Percentiles rank a stretch among this genome's conserved stretches.
These are phyloP conservation scores for Moesziomyces parantarcticus DNA, from an alignment of 1,284 basidiomycete genomes.

Conservation along the genomic window DNA sequence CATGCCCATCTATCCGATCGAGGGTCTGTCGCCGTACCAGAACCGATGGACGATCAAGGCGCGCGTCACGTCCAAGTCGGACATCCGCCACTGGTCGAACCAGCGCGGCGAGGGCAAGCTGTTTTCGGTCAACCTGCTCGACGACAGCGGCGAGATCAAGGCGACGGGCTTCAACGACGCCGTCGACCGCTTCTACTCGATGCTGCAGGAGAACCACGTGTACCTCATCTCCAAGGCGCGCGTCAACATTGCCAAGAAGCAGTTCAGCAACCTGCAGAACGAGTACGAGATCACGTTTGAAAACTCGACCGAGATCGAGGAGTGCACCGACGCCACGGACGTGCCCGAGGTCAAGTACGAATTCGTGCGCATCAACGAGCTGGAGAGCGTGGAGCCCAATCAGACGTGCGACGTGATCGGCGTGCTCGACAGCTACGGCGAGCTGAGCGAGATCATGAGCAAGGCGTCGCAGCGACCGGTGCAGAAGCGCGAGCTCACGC, in stretches of 20 bases:
- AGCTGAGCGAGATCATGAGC: conserved; percentile 62
- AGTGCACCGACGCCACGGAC: conserved; percentile 62
- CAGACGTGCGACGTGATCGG: conserved; percentile 68
- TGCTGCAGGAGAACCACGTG: conserved; percentile 89
- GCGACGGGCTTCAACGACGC: conserved; percentile 87
- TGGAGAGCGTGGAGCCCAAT: conserved; percentile 64
- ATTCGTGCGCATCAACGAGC: conserved; percentile 63
- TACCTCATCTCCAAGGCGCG: conserved; percentile 90
- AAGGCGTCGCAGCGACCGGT: conserved; percentile 66
- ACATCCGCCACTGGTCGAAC: conserved; percentile 90
- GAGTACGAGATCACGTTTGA: conserved; percentile 96
- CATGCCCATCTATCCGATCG: conserved; percentile 81
- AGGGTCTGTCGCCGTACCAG: conserved; percentile 94
- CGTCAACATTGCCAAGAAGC: conserved; percentile 95
- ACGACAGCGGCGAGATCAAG: conserved; percentile 76
- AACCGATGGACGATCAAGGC: conserved; percentile 98
- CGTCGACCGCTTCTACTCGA: conserved; percentile 84
- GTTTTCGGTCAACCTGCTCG: conserved; percentile 92
- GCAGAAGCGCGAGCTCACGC: conserved; percentile 70
- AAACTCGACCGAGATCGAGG: conserved; percentile 69
- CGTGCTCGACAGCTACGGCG: conserved; percentile 61
- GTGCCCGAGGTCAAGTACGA: conserved; percentile 68
- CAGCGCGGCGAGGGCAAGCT: conserved; percentile 92
- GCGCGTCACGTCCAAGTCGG: conserved; percentile 87
- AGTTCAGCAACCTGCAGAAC: conserved; percentile 89